Evolutionary conservation across 495 filamentous ascomycete genomes (phyloP), one percentile per base, ranked within the genome.

Genomic region (Penicillium cataractarum): DNA sequence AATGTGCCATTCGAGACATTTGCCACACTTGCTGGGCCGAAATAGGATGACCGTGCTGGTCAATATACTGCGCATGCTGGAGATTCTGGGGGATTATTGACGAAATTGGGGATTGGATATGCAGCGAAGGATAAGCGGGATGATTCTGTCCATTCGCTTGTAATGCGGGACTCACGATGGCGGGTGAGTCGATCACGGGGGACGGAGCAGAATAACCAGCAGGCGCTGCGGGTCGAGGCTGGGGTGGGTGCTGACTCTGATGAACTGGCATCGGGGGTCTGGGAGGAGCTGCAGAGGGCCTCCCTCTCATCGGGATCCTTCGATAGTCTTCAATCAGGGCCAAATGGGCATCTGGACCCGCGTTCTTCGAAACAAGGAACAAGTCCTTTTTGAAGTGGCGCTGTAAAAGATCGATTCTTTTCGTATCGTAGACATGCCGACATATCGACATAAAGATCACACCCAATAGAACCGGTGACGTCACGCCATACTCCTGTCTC

Each of bases 371-470:
- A 21, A 54, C 31, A 12, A 54, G 51, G 24, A 33, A 22, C 31
- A 12, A 37, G 32, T 54, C 32, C 21, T 54, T 54, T 5, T 54
- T n/a, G 24, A 54, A 54, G 13, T 40, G 0, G 35, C 15, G 54
- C 35, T 42, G 33, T 31, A 54, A n/a, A 24, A 12, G 4, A 21
- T 54, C 31, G 7, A 37, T 19, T 15, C 29, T 13, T 7, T 21
- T 8, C 5, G 27, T 6, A 1, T 64, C 67, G 39, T 71, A 72
- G 3, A 77, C 42, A 52, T 66, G 60, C 9, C 77, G 76, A 53
- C 64, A 73, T 26, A 83, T 78, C 1, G 87, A 84, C 21, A 81
- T 80, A 60, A 89, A 91, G 17, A 90, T 72, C 42, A 89, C 83
- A 2, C 61, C 71, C 65, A 89, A 84, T 12, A 92, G 61, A 3